phyloP scores from a whole-genome alignment of 768 basidiomycete species.

The Kondoa subrosea region DNA sequence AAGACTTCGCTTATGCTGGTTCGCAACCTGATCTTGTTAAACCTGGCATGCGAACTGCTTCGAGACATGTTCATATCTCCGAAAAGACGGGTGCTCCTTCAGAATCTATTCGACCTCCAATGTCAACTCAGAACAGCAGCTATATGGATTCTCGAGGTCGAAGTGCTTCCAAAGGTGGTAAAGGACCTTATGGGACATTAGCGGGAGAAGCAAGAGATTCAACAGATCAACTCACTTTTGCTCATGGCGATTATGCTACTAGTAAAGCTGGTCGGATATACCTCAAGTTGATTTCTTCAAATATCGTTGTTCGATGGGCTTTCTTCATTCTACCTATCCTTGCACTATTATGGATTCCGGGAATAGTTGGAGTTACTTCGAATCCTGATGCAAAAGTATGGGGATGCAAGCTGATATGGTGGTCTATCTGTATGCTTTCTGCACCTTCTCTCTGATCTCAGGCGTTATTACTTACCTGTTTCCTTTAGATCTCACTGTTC shows the following conservation, averaged over 20 bases:
- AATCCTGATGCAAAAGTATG: constrained; percentile 42
- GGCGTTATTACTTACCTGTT: constrained; percentile 57
- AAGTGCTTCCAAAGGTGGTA: neutral
- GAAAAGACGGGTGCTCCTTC: no score
- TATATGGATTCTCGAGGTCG: no score
- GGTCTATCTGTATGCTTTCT: constrained; percentile 2
- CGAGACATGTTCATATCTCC: neutral
- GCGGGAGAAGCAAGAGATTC: neutral
- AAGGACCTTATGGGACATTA: neutral
- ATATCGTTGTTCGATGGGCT: constrained; percentile 33
- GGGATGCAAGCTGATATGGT: constrained; percentile 29
- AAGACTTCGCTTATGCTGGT: neutral
- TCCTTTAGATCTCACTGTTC: constrained; percentile 63
- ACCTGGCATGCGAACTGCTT: neutral
- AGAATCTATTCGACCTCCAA: neutral
- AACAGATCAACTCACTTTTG: constrained; percentile 4
- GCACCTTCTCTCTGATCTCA: neutral
- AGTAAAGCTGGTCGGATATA: constrained; percentile 28
- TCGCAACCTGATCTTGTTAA: neutral
- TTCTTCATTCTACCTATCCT: constrained; percentile 54
- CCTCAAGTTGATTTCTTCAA: constrained; percentile 19
- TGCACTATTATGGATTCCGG: constrained; percentile 52
- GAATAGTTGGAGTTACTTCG: constrained; percentile 47
- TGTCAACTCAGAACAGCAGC: neutral
- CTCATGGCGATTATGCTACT: constrained; percentile 31